A percentile compares a stretch with the other conserved stretches of the same genome.
These are phyloP conservation scores for Canna indica DNA, from an alignment of 176 grass and related monocot species.

Conservation along the genomic window DNA sequence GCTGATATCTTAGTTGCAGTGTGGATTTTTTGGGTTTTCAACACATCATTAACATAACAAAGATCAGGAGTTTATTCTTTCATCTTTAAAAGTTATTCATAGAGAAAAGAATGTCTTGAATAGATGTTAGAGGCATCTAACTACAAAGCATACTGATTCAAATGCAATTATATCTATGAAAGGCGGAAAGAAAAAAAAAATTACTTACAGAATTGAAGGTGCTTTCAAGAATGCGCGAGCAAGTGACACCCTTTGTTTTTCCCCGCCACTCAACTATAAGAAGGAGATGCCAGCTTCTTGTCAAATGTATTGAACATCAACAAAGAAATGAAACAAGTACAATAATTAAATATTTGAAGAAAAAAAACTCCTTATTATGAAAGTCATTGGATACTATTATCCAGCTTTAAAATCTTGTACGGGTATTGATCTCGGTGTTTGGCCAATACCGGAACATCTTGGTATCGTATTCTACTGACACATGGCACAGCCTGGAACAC, in stretches of 20 bases:
- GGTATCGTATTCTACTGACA: too few relatives aligned
- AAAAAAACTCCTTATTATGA: neutral
- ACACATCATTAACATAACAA: too few relatives aligned
- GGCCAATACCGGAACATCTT: too few relatives aligned
- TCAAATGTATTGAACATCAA: slow-evolving; percentile 20
- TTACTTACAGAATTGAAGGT: slow-evolving; percentile 84
- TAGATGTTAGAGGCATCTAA: too few relatives aligned
- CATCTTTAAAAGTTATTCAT: neutral
- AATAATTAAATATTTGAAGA: neutral
- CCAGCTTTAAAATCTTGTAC: too few relatives aligned
- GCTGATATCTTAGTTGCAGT: neutral
- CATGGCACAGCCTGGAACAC: too few relatives aligned
- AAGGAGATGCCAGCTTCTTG: slow-evolving; percentile 19
- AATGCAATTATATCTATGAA: neutral
- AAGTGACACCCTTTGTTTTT: slow-evolving; percentile 96
- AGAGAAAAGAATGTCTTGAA: too few relatives aligned
- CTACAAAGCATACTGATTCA: too few relatives aligned
- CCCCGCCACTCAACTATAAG: slow-evolving; percentile 88
- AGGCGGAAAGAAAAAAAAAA: slow-evolving; percentile 1
- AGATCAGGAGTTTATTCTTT: neutral
- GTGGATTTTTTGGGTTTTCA: neutral
- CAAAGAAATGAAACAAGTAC: neutral
- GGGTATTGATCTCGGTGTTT: too few relatives aligned
- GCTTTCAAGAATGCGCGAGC: slow-evolving; percentile 98
- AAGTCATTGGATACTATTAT: neutral